Evolutionary conservation across 257 asterid genomes (phyloP), one percentile per base, ranked within the genome.

Genomic region (Solanum sparsipilum): DNA sequence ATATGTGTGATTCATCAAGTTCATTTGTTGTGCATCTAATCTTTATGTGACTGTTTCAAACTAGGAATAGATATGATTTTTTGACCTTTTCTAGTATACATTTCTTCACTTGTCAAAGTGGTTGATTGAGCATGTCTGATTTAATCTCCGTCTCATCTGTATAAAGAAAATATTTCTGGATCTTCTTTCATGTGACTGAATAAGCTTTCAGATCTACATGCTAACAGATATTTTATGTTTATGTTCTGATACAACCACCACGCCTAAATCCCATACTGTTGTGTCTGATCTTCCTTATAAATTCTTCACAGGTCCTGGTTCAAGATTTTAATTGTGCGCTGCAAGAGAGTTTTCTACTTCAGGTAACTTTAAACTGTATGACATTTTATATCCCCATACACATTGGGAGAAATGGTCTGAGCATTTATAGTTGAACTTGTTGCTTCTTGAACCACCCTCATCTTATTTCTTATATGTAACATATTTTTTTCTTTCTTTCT

Each of bases 241-340:
- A 46, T 82, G 85, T 89, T 87, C 67, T 84, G 65, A 72, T 85
- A 74, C 83, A 35, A 10, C 32, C 27, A 74, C 56, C 83, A 74
- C 20, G 2, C 52, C 52, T 36, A 29, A 73, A 73, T 73, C 48
- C 32, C 83, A 74, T 74, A 21, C 52, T 0, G 52, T 74, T 36
- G 38, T 74, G 52, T 74, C 71, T 84, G 39, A 72, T 85, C 67
- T 84, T 65, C 74, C 78, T 76, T 29, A 29, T 46, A 46, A 83
- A 67, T 85, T 85, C 86, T 35, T 58, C 89, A 21, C 88, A 97
- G 99, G 98, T 92, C 73, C 99, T 96, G 89, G 91, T 97, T 90
- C 98, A 95, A 92, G 99, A 97, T 90, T 97, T 96, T 92, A 97
- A 96, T 87, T 97, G 99, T 91, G 99, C 99, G 67, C 89, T 96